Conservation (phyloP, 805 yeast genomes). For the Nakazawaea ernobii region DNA sequence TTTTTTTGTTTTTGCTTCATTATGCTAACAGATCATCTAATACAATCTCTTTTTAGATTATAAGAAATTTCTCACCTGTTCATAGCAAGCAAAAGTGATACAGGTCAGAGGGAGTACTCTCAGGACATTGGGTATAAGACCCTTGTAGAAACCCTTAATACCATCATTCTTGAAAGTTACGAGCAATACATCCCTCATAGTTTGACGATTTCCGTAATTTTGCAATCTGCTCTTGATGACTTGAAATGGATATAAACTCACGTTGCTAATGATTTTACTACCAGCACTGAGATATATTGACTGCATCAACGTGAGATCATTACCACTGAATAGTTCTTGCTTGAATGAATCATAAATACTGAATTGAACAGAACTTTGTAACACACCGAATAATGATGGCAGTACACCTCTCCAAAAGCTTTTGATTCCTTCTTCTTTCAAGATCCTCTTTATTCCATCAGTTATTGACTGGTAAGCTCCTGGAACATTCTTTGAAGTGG, state of each 20-base stretch:
- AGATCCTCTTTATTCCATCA: constrained; percentile 49
- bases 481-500: constrained; percentile 37
- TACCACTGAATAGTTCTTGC: constrained; percentile 19
- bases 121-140: constrained; percentile 68
- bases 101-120: constrained; percentile 93
- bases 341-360: constrained; percentile 80
- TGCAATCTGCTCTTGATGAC: constrained; percentile 76
- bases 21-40: too few species aligned
- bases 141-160: constrained; percentile 70
- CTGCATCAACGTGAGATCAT: constrained; percentile 41
- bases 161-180: constrained; percentile 49
- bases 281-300: constrained; percentile 61
- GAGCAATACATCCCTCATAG: constrained; percentile 27
- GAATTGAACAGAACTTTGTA: constrained; percentile 87
- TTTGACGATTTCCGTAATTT: constrained; percentile 26
- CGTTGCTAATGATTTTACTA: constrained; percentile 64
- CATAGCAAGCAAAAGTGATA: constrained; percentile 83
- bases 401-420: constrained; percentile 70
- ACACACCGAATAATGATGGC: constrained; percentile 66
- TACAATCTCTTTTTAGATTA: neutral
- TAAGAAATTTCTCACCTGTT: constrained; percentile 37
- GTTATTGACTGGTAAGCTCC: constrained; percentile 53
- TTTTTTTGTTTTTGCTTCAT: too few species aligned
- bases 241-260: constrained; percentile 77
- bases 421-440: constrained; percentile 47